Evolutionary conservation across 2,329 filamentous ascomycete genomes (phyloP), one percentile per base, ranked within the genome.

Genomic region (Fusarium haematococcum): DNA sequence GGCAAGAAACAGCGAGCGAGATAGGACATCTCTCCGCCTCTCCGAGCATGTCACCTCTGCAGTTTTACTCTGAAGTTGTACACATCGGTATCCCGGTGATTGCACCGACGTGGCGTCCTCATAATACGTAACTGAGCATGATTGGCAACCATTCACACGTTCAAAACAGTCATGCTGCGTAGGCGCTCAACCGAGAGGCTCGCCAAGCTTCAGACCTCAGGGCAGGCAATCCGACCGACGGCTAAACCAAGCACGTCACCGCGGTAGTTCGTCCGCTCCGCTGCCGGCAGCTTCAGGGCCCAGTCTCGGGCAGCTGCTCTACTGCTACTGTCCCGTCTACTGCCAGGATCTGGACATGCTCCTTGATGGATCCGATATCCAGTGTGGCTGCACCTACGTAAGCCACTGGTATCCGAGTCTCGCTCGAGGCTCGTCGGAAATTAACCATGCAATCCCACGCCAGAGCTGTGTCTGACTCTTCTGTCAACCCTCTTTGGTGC

Each of bases 1-100:
- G 63, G 41, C 8, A 60, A 25, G 25, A 10, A 60, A 60, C 39
- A n/a, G 41, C 41, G 39, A 43, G 57, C 5, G 57, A 60, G 57
- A 60, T 60, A 61, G 68, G 71, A 52, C 56, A 68, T 59, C 54
- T 68, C 63, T 74, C 71, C 71, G 71, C 59, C 74, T 68, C 37
- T 16, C 71, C 71, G 71, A 69, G 50, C 25, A 25, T 58, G 25
- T 32, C 62, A 33, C 48, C 25, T 35, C 32, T 45, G 20, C 16
- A 48, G 35, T 23, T n/a, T 0, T 30, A 18, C 23, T n/a, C 16
- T 50, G 9, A 18, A 52, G 25, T 52, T 52, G 25, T 27, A 52
- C 25, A 52, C 63, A 25, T 68, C 68, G 71, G 71, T 52, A 60
- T 74, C 60, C 39, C 71, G 71, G 68, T 50, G 25, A 62, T 52